Base-by-base conservation (phyloP, 2,329 filamentous ascomycete genomes). In the Mollisiaceae sp. region DNA sequence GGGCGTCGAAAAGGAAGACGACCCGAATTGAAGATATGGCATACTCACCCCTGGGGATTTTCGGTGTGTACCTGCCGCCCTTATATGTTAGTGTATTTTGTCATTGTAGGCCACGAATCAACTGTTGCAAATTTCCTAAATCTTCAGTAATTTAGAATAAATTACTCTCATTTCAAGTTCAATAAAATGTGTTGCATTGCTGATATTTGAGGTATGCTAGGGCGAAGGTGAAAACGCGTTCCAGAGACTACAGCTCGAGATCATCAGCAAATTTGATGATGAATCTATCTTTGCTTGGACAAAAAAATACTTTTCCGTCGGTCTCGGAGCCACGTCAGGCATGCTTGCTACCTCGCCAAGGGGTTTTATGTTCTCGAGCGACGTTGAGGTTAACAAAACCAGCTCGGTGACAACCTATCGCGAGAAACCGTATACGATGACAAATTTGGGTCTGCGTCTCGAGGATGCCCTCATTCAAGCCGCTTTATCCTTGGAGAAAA, bases 11-110 rank as follows among this genome's bases (percentile, higher is more conserved):
- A 3, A 36, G 55, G 15, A 6, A 39, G 35, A 57, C 55, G 12
- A 57, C 55, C n/a, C 32, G 55, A n/a, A 18, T 24, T 20, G 55
- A 39, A 22, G 55, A 57, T 22, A 8, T 57, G 20, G 55, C 55
- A 39, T 57, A 57, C 35, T 39, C 32, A 5, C 36, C 39, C 9
- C 14, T 57, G 18, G 55, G 55, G 11, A 22, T 57, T 1, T 57
- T 57, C 20, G 18, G 24, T 3, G 55, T 57, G 8, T 41, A 57
- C 20, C 38, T 57, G 55, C 55, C 55, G 12, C 55, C 36, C 2
- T 24, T 57, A 12, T 57, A 57, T 24, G 50, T 54, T 12, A 32
- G 22, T 54, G 18, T 54, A 9, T 35, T 15, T 3, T 18, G 8
- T 32, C 3, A 8, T n/a, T 32, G 27, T 32, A n/a, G n/a, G 27